Conservation (phyloP, 768 basidiomycete species). For the Candolleomyces efflorescens region DNA sequence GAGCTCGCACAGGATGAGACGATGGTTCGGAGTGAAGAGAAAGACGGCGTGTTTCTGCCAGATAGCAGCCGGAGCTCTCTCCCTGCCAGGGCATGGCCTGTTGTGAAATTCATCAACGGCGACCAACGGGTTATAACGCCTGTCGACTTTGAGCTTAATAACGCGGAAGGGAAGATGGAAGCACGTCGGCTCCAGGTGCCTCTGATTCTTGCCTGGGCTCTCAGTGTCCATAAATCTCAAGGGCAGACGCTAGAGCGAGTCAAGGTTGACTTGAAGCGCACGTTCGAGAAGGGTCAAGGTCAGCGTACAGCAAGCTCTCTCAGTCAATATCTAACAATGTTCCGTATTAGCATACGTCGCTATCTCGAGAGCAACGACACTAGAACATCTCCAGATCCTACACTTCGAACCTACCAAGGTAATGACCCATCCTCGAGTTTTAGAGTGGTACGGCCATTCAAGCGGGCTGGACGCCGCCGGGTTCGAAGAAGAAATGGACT, state of each 20-base stretch:
- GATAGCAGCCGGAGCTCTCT: neutral
- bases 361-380: constrained; percentile 67
- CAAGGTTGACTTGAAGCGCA: constrained; percentile 68
- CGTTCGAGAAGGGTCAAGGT: constrained; percentile 35
- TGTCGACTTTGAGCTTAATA: constrained; percentile 59
- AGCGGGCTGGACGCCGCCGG: constrained; percentile 18
- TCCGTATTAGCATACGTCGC: constrained; percentile 52
- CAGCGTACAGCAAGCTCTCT: no score
- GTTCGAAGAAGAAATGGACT: constrained; percentile 33
- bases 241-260: constrained; percentile 87
- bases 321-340: no score
- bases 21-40: constrained; percentile 24
- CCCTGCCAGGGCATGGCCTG: constrained; percentile 40
- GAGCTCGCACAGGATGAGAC: constrained; percentile 39
- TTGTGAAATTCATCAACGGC: constrained; percentile 55
- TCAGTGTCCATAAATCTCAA: constrained; percentile 87
- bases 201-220: constrained; percentile 82
- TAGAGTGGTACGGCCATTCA: constrained; percentile 45
- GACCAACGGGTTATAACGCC: constrained; percentile 45
- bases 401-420: constrained; percentile 64
- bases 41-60: neutral
- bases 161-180: constrained; percentile 53
- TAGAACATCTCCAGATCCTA: constrained; percentile 60
- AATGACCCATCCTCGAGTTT: constrained; percentile 57
- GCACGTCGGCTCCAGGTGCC: constrained; percentile 54